phyloP scores from a whole-genome alignment of 345 rosid genomes.

The Salix koriyanagi region DNA sequence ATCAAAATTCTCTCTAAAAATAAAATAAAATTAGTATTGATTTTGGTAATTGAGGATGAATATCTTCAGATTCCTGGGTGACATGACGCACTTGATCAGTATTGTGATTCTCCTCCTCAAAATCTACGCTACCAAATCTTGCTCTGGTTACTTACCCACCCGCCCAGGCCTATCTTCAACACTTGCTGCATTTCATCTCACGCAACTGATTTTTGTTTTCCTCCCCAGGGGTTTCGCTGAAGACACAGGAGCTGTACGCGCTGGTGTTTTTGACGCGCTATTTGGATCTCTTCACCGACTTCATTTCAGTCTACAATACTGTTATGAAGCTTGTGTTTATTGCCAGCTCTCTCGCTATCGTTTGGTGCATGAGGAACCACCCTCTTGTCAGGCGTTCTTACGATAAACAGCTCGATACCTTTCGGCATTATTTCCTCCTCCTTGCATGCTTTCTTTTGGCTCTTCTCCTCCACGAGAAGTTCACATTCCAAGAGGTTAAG shows the following conservation, averaged over 20 bases:
- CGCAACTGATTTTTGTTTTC: not conserved
- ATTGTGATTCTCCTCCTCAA: constrained; percentile 90
- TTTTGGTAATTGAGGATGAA: constrained; percentile 45
- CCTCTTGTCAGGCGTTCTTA: constrained; percentile 62
- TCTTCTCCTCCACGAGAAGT: constrained; percentile 62
- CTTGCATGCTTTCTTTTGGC: constrained; percentile 56
- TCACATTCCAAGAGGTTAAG: constrained; percentile 73
- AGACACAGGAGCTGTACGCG: constrained; percentile 93
- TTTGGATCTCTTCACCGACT: constrained; percentile 78
- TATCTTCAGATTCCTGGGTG: constrained; percentile 90
- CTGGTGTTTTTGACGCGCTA: constrained; percentile 80
- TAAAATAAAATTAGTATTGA: too few relatives aligned
- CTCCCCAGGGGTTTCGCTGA: constrained; percentile 66
- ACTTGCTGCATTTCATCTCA: not conserved
- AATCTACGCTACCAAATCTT: constrained; percentile 91
- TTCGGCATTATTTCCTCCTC: constrained; percentile 65
- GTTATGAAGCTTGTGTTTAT: constrained; percentile 89
- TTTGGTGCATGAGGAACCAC: constrained; percentile 86
- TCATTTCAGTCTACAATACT: constrained; percentile 72
- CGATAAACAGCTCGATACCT: constrained; percentile 79
- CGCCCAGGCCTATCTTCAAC: not conserved
- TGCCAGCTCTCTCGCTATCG: constrained; percentile 74
- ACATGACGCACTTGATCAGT: constrained; percentile 88
- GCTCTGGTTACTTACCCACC: constrained; percentile 52
- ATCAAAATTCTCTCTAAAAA: too few relatives aligned